Conservation (phyloP, 805 yeast species). For the Wickerhamiella azymoides region DNA sequence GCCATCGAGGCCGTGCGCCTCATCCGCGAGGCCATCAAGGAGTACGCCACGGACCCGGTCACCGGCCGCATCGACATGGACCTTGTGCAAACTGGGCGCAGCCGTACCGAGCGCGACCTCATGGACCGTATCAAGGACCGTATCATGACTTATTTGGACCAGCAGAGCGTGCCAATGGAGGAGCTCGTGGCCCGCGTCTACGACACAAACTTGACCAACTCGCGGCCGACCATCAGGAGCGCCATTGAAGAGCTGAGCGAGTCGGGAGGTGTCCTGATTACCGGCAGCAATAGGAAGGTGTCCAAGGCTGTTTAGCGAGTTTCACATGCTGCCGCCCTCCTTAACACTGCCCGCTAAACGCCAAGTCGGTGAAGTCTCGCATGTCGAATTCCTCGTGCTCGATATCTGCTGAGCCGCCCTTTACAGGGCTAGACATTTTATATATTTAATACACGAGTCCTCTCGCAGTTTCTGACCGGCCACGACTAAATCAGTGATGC, state of each 20-base stretch:
- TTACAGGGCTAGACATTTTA: too few relatives aligned
- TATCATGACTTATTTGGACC: slow-evolving; percentile 12
- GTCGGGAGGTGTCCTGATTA: slow-evolving; percentile 2
- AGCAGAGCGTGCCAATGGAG: slow-evolving; percentile 13
- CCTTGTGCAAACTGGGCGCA: slow-evolving; percentile 74
- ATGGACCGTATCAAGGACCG: slow-evolving; percentile 11
- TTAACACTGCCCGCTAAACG: too few relatives aligned
- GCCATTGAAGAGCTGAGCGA: slow-evolving; percentile 8
- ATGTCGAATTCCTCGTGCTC: too few relatives aligned
- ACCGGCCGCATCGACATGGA: slow-evolving; percentile 98
- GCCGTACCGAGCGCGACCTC: slow-evolving; percentile 4
- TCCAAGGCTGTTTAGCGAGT: not conserved
- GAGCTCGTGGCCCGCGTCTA: slow-evolving; percentile 15
- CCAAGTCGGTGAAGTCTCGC: too few relatives aligned
- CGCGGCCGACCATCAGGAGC: not conserved
- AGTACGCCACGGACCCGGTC: slow-evolving; percentile 93
- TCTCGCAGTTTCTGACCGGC: too few relatives aligned
- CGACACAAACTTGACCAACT: slow-evolving; percentile 9
- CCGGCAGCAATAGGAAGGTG: not conserved
- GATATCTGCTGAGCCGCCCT: too few relatives aligned
- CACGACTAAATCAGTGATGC: too few relatives aligned
- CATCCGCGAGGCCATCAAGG: slow-evolving; percentile 87
- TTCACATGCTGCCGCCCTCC: too few relatives aligned
- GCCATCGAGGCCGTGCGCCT: slow-evolving; percentile 89
- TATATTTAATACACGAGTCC: too few relatives aligned